Evolutionary conservation across 306 rosid species (phyloP).

Genomic region (Pueraria montana): DNA sequence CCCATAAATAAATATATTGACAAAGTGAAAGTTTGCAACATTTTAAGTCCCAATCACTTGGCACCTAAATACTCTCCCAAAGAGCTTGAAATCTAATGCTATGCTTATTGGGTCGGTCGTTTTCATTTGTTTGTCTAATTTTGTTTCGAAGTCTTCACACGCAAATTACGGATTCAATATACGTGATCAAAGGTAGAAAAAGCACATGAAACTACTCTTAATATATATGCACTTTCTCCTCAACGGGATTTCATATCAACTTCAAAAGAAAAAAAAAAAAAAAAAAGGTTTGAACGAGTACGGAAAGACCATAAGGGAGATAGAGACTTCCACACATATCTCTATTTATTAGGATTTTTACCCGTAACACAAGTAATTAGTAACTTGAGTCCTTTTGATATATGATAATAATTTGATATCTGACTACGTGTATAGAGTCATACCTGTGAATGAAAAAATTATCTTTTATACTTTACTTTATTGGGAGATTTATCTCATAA

Average conservation of each 20-base stretch:
- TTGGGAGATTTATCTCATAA: no score
- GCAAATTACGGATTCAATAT: slow-evolving; percentile 11
- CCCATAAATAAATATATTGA: background rate
- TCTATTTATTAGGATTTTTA: background rate
- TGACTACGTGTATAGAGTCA: no score
- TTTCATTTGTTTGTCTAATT: background rate
- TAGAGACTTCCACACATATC: background rate
- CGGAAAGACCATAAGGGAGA: background rate
- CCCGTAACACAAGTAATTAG: no score
- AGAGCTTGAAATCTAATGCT: background rate
- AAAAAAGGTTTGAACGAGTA: background rate
- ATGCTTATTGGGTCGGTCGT: background rate
- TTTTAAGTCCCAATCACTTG: background rate
- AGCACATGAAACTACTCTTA: background rate
- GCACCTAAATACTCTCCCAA: background rate
- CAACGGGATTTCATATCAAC: background rate
- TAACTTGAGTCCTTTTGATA: no score
- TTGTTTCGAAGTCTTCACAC: slow-evolving; percentile 1
- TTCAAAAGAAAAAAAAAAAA: background rate
- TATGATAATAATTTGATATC: no score
- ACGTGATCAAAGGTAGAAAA: background rate
- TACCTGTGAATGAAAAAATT: no score
- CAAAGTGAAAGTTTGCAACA: background rate
- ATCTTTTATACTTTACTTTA: no score
- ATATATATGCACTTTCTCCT: background rate